phyloP scores from a whole-genome alignment of 768 basidiomycete species.

The Panaeolus papilionaceus region DNA sequence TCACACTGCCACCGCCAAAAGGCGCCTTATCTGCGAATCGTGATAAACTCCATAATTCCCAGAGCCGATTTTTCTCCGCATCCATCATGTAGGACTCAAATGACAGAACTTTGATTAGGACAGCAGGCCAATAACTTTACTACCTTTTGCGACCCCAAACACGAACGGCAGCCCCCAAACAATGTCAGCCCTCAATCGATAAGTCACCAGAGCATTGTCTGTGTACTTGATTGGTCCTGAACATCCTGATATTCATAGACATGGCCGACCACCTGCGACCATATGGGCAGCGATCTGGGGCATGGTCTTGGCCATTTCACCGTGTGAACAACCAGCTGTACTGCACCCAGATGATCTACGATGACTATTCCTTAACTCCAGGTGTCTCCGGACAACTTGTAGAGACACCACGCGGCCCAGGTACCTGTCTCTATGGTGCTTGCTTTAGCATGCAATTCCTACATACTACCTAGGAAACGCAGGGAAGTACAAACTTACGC shows the following conservation, averaged over 20 bases:
- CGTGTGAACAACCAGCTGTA: not conserved
- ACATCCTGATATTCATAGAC: not conserved
- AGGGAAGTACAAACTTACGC: too few species aligned
- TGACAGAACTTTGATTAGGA: not conserved
- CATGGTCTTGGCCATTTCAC: not conserved
- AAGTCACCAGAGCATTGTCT: not conserved
- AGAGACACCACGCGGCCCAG: not conserved
- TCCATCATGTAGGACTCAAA: not conserved
- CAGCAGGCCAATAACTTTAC: not conserved
- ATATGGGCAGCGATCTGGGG: not conserved
- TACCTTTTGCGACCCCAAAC: not conserved
- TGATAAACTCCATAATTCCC: not conserved
- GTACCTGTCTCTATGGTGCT: not conserved
- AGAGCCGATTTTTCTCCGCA: not conserved
- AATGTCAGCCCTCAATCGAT: not conserved
- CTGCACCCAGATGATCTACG: not conserved
- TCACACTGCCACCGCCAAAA: not conserved
- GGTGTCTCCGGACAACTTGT: not conserved
- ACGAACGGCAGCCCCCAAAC: not conserved
- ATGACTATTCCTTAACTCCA: constrained; percentile 9
- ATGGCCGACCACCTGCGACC: not conserved
- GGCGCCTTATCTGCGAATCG: constrained; percentile 1
- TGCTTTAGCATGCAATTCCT: not conserved
- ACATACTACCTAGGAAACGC: not conserved
- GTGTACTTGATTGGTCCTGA: too few species aligned